Evolutionary conservation across 2,329 filamentous ascomycete species (phyloP).

Genomic region (Penicillium sp.): DNA sequence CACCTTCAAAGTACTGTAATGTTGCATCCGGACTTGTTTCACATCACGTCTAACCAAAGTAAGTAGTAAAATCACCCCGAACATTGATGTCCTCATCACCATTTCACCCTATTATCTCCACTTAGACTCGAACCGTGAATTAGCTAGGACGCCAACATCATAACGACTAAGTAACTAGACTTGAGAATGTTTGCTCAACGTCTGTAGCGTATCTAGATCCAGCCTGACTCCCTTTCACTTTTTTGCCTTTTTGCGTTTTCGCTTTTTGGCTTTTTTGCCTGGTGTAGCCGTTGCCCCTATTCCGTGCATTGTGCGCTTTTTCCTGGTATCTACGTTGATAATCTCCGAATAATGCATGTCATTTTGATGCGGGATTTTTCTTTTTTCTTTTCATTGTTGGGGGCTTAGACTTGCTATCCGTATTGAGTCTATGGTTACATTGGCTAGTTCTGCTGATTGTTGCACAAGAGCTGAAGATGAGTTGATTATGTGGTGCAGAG

Average conservation of each 20-base stretch:
- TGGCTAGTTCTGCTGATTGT: constrained; percentile 6
- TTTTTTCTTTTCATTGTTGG: too few species aligned
- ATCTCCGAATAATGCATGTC: too few species aligned
- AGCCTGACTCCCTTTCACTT: neutral
- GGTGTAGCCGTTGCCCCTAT: neutral
- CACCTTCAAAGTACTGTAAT: too few species aligned
- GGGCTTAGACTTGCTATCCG: too few species aligned
- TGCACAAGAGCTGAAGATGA: constrained; percentile 11
- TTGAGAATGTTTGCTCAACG: neutral
- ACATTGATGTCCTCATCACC: too few species aligned
- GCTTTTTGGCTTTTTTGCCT: neutral
- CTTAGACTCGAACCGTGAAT: too few species aligned
- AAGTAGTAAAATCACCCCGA: too few species aligned
- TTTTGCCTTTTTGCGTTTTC: neutral
- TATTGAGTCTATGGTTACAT: neutral
- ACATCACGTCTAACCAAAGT: too few species aligned
- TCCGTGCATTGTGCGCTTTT: neutral
- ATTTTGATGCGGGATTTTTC: neutral
- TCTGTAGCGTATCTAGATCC: constrained; percentile 8
- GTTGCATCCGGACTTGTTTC: too few species aligned
- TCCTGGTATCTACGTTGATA: too few species aligned
- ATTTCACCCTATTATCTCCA: too few species aligned
- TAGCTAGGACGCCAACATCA: too few species aligned
- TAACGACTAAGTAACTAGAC: neutral
- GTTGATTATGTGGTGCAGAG: neutral